phyloP scores from a whole-genome alignment of 371 early-diverging fungal genomes.

The Sporodiniella umbellata region DNA sequence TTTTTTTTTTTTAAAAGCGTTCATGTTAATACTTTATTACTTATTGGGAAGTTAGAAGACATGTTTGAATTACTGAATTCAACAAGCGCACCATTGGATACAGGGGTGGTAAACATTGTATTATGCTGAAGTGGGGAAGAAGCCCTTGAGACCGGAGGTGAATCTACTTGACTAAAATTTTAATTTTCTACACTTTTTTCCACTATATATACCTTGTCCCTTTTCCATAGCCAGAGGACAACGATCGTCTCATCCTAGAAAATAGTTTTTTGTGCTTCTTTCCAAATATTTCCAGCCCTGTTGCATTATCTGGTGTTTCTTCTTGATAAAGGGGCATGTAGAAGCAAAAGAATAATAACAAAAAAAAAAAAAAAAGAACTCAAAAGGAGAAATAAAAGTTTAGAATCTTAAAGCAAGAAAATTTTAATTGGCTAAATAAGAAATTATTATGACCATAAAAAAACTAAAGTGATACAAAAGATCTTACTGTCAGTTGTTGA shows the following conservation, averaged over 20 bases:
- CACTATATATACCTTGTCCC: background rate
- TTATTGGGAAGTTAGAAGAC: background rate
- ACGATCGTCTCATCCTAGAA: constrained; percentile 22
- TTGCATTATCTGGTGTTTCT: background rate
- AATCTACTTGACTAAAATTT: background rate
- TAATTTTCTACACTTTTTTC: background rate
- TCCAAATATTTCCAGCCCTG: constrained; percentile 9
- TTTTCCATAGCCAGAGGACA: constrained; percentile 10
- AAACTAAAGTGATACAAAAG: no score
- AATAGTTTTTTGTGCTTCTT: constrained; percentile 17
- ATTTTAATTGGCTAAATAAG: no score
- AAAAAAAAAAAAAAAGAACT: background rate
- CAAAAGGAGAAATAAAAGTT: no score
- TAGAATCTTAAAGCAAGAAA: no score
- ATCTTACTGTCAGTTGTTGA: no score
- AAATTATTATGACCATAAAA: no score
- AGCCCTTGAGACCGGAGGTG: background rate
- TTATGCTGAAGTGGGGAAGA: no score
- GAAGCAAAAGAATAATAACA: background rate
- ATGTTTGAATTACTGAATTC: no score
- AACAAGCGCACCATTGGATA: no score
- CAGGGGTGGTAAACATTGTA: no score
- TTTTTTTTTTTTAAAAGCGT: background rate
- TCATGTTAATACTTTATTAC: constrained; percentile 13
- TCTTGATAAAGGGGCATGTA: constrained; percentile 3